Evolutionary conservation across 805 yeast species (phyloP).

Genomic region (Metschnikowia noctiluminum): DNA sequence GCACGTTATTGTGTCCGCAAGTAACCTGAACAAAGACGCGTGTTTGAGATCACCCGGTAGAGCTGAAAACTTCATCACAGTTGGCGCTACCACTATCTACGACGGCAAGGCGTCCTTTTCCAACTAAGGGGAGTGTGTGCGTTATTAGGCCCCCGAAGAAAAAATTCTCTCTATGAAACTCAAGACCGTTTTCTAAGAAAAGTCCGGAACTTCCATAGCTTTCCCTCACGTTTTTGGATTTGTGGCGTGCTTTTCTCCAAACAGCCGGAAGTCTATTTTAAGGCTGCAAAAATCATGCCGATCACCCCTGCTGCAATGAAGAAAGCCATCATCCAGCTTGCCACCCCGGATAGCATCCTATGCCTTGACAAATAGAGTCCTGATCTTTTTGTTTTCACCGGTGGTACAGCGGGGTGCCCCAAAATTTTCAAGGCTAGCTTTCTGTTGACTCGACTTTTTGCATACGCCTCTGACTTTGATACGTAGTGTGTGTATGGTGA

Average conservation of each 20-base stretch:
- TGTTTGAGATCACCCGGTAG: conserved; percentile 91
- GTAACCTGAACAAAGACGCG: conserved; percentile 90
- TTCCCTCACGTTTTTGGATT: conserved; percentile 69
- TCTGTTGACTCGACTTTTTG: too few species aligned
- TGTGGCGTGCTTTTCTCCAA: conserved; percentile 46
- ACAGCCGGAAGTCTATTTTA: conserved; percentile 17
- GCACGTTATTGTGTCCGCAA: conserved; percentile 96
- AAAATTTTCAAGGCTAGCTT: too few species aligned
- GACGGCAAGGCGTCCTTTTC: conserved; percentile 94
- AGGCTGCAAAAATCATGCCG: conserved; percentile 40
- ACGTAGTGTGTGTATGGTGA: too few species aligned
- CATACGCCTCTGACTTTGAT: too few species aligned
- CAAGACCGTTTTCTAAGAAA: conserved; percentile 5
- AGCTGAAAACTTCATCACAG: conserved; percentile 80
- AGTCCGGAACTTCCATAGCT: conserved; percentile 82
- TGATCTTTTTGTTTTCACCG: conserved; percentile 43
- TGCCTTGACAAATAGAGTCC: conserved; percentile 54
- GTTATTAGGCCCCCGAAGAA: conserved; percentile 94
- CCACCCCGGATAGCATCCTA: conserved; percentile 47
- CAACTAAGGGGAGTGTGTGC: conserved; percentile 92
- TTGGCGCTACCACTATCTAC: conserved; percentile 87
- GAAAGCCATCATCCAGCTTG: conserved; percentile 36
- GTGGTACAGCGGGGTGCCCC: too few species aligned
- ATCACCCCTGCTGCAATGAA: conserved; percentile 40
- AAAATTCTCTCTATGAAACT: conserved; percentile 58